A percentile compares a stretch with the other conserved stretches of the same genome.
Evolutionary conservation across 129 eudicot species (phyloP).

Genomic region (Artemisia tridentata): DNA sequence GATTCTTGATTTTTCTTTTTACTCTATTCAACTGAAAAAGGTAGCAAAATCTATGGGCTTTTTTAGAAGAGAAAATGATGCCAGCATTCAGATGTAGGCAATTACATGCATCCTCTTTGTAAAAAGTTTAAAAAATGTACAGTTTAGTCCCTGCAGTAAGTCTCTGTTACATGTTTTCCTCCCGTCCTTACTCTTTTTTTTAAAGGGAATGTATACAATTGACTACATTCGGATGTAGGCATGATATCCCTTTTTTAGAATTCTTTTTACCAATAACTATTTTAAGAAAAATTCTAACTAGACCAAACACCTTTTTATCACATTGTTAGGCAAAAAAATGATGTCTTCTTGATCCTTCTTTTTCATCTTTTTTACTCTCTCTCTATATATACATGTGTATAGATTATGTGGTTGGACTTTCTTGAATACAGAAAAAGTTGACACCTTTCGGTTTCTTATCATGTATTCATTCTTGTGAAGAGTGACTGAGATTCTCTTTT

Average conservation of each 20-base stretch:
- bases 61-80: no score
- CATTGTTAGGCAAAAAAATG: slow-evolving; percentile 30
- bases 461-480: slow-evolving; percentile 40
- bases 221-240: no score
- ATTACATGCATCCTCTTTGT: no score
- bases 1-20: slow-evolving; percentile 20
- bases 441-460: slow-evolving; percentile 40
- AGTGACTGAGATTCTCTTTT: slow-evolving; percentile 46
- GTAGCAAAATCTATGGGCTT: slow-evolving; percentile 36
- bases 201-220: no score
- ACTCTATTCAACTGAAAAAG: slow-evolving; percentile 26
- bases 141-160: no score
- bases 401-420: slow-evolving; percentile 33
- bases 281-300: slow-evolving; percentile 32
- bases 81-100: no score
- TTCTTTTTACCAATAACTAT: slow-evolving; percentile 29
- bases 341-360: slow-evolving; percentile 24
- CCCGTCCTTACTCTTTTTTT: no score
- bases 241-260: slow-evolving; percentile 24
- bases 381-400: slow-evolving; percentile 17
- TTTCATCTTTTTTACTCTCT: slow-evolving; percentile 13
- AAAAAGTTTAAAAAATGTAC: no score
- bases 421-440: slow-evolving; percentile 37
- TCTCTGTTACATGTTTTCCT: no score
- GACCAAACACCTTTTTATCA: slow-evolving; percentile 24